These are phyloP conservation scores for Haplosporangium gracile DNA, from an alignment of 192 early-diverging fungal genomes.

Conservation along the genomic window DNA sequence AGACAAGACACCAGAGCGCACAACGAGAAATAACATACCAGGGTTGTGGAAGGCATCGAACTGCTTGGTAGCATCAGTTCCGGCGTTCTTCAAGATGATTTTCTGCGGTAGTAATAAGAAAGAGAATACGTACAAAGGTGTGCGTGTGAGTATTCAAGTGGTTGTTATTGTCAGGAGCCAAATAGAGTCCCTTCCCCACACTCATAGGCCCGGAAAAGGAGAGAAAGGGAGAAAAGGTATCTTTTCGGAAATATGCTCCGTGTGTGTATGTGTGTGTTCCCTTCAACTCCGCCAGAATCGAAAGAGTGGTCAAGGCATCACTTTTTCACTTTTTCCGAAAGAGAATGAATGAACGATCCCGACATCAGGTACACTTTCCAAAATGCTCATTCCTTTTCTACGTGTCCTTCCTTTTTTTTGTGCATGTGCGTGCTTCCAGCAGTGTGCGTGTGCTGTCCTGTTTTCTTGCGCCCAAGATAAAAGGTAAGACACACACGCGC, in stretches of 20 bases:
- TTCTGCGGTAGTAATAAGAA: conserved; percentile 58
- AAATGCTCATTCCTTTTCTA: background rate
- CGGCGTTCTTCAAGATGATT: conserved; percentile 82
- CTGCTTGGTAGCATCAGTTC: conserved; percentile 86
- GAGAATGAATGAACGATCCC: background rate
- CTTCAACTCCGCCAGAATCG: background rate
- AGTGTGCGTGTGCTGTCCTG: background rate
- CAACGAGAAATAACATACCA: conserved; percentile 10
- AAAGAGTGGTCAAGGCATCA: conserved; percentile 7
- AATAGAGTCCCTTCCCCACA: conserved; percentile 19
- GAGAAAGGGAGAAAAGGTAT: background rate
- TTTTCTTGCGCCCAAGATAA: background rate
- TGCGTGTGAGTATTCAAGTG: background rate
- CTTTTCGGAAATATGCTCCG: background rate
- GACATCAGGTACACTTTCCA: background rate
- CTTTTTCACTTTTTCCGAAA: background rate
- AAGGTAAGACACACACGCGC: background rate
- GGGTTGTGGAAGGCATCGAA: conserved; percentile 89
- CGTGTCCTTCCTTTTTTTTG: background rate
- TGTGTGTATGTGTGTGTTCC: background rate
- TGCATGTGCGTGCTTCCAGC: background rate
- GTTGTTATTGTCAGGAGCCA: background rate
- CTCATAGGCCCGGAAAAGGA: background rate
- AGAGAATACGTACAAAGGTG: background rate
- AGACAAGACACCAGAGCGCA: background rate